These are phyloP conservation scores for Venturia nashicola DNA, from an alignment of 2,329 filamentous ascomycete species.

Conservation along the genomic window DNA sequence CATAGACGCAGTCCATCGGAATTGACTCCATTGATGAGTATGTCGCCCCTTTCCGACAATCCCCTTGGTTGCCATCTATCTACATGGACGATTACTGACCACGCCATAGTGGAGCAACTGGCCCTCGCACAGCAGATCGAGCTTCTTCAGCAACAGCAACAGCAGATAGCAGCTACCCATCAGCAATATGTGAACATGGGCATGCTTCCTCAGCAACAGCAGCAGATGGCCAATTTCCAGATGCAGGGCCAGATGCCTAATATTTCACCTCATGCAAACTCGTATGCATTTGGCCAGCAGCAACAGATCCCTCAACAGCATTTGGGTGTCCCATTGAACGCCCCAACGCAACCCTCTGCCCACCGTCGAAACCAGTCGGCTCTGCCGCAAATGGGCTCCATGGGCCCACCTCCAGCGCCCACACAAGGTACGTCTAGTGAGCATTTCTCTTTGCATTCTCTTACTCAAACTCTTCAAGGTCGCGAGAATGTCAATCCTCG, in stretches of 20 bases:
- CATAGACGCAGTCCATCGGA: constrained; percentile 95
- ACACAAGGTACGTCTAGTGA: constrained; percentile 81
- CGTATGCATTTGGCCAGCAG: constrained; percentile 82
- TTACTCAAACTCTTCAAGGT: constrained; percentile 32
- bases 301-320: constrained; percentile 52
- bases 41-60: constrained; percentile 32
- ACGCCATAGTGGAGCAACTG: constrained; percentile 74
- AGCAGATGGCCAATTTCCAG: constrained; percentile 47
- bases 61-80: not conserved
- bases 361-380: constrained; percentile 98
- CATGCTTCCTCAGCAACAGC: constrained; percentile 79
- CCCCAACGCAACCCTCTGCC: constrained; percentile 65
- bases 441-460: constrained; percentile 20
- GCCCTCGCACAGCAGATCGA: constrained; percentile 98
- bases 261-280: constrained; percentile 59
- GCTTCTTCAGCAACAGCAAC: constrained; percentile 91
- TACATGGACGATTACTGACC: constrained; percentile 18
- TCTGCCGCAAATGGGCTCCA: constrained; percentile 70
- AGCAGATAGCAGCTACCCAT: constrained; percentile 91
- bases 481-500: constrained; percentile 58
- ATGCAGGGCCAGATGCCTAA: constrained; percentile 66
- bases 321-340: constrained; percentile 59
- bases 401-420: constrained; percentile 85
- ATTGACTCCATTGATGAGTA: constrained; percentile 95
- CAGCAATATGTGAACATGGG: constrained; percentile 98